These are phyloP conservation scores for Viscum album DNA, from an alignment of 177 flowering plant genomes.

Conservation along the genomic window DNA sequence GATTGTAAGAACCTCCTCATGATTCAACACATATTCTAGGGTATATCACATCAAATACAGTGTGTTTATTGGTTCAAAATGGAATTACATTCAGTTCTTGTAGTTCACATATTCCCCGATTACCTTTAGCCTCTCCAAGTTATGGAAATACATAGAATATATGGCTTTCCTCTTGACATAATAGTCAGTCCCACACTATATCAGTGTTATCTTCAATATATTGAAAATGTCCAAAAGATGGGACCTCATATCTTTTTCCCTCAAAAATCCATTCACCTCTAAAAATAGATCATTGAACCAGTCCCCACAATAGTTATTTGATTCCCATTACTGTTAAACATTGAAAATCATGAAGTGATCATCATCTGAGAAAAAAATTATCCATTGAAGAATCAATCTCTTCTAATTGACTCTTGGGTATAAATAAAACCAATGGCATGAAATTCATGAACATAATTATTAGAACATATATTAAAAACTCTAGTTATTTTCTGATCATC, in stretches of 20 bases:
- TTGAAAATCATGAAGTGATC: constrained; percentile 80
- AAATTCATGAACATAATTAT: constrained; percentile 84
- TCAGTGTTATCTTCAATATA: constrained; percentile 55
- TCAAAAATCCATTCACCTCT: constrained; percentile 73
- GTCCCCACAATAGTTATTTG: constrained; percentile 68
- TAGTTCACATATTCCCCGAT: constrained; percentile 87
- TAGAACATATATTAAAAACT: constrained; percentile 57
- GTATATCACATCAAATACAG: constrained; percentile 67
- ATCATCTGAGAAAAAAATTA: constrained; percentile 82
- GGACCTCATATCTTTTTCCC: constrained; percentile 90
- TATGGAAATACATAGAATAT: constrained; percentile 89
- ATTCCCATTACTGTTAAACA: constrained; percentile 85
- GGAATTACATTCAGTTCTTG: constrained; percentile 83
- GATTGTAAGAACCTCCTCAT: constrained; percentile 56
- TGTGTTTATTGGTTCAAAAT: constrained; percentile 74
- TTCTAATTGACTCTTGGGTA: constrained; percentile 81
- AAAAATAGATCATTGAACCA: constrained; percentile 92
- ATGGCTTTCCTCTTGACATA: constrained; percentile 75
- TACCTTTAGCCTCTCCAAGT: constrained; percentile 74
- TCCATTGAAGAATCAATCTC: constrained; percentile 95
- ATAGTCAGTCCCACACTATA: constrained; percentile 61
- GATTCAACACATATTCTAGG: constrained; percentile 80
- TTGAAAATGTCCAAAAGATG: constrained; percentile 77
- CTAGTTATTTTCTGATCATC: constrained; percentile 58
- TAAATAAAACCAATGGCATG: constrained; percentile 84